Evolutionary conservation across 306 rosid species (phyloP).

Genomic region (Cucurbita pepo): DNA sequence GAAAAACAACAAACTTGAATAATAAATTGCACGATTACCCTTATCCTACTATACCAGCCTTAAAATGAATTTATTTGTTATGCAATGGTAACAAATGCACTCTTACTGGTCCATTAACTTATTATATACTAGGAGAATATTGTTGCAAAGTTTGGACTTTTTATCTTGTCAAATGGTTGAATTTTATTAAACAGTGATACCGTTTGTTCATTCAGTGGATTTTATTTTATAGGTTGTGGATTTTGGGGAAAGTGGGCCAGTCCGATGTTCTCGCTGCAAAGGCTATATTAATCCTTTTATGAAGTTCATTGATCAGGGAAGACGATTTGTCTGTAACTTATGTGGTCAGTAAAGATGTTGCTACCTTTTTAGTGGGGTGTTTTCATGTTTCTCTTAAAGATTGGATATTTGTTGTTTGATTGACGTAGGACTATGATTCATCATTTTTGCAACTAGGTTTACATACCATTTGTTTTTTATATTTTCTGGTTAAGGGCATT

Average conservation of each 20-base stretch:
- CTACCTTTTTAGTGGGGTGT: neutral
- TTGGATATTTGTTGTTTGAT: neutral
- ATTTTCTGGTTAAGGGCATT: neutral
- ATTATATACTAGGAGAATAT: too few relatives aligned
- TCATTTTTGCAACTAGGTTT: neutral
- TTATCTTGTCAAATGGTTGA: too few relatives aligned
- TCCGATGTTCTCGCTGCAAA: constrained; percentile 96
- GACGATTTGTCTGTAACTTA: constrained; percentile 82
- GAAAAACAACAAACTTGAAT: neutral
- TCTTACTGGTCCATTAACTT: neutral
- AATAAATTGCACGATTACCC: neutral
- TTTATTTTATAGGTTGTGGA: constrained; percentile 61
- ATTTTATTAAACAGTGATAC: neutral
- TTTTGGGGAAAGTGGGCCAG: constrained; percentile 97
- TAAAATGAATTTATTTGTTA: neutral
- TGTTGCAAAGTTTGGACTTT: too few relatives aligned
- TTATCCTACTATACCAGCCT: too few relatives aligned
- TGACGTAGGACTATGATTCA: neutral
- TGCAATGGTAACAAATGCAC: neutral
- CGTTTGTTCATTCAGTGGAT: neutral
- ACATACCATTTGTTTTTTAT: neutral
- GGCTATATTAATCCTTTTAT: constrained; percentile 93
- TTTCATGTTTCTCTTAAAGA: constrained; percentile 6
- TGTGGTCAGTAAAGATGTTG: constrained; percentile 61
- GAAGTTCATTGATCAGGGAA: constrained; percentile 95